Evolutionary conservation across 140 eudicot species (phyloP).

Genomic region (Cichorium intybus): DNA sequence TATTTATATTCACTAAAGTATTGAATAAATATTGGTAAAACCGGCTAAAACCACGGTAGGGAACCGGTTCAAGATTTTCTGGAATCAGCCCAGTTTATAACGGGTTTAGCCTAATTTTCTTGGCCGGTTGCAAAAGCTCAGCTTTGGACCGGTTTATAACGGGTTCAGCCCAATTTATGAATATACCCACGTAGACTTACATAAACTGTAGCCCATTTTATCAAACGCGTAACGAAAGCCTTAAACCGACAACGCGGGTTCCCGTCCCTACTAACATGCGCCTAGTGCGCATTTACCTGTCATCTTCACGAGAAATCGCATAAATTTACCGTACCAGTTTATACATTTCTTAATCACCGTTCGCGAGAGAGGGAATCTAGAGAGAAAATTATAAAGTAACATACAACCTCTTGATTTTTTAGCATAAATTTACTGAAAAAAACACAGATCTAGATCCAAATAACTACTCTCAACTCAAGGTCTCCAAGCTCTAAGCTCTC

Average conservation of each 20-base stretch:
- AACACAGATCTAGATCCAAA: slow-evolving; percentile 44
- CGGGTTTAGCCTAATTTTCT: too few species aligned
- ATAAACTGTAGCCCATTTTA: neutral
- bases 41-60: too few species aligned
- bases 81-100: too few species aligned
- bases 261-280: slow-evolving; percentile 31
- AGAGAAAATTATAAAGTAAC: slow-evolving; percentile 17
- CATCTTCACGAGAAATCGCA: slow-evolving; percentile 29
- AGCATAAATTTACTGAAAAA: slow-evolving; percentile 16
- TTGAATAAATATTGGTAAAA: too few species aligned
- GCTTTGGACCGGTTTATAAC: neutral
- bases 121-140: too few species aligned
- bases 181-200: neutral
- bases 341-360: slow-evolving; percentile 16
- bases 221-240: slow-evolving; percentile 15
- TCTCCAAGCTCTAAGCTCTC: slow-evolving; percentile 16
- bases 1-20: too few species aligned
- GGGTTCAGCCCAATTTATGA: neutral
- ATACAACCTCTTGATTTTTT: slow-evolving; percentile 3
- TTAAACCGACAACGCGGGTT: slow-evolving; percentile 21
- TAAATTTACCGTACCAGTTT: slow-evolving; percentile 24
- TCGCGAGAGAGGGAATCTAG: slow-evolving; percentile 9
- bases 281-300: slow-evolving; percentile 23
- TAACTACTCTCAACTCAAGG: slow-evolving; percentile 20
- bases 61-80: too few species aligned